Evolutionary conservation across 495 filamentous ascomycete species (phyloP).

Genomic region (Aspergillus hancockii): DNA sequence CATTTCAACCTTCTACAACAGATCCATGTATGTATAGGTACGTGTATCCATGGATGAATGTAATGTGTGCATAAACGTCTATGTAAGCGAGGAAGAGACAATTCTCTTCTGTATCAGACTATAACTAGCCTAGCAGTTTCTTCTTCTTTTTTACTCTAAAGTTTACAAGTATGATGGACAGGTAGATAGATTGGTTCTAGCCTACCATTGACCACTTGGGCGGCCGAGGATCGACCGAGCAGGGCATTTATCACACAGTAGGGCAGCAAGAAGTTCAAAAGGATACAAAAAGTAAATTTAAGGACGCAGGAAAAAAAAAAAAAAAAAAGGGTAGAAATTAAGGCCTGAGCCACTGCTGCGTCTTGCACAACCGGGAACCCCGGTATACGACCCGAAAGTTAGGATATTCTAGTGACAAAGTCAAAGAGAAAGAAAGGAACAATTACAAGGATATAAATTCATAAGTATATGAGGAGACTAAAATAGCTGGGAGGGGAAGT

Average conservation of each 20-base stretch:
- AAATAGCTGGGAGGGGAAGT: neutral
- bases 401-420: slow-evolving; percentile 3
- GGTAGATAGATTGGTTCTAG: neutral
- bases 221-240: neutral
- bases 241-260: neutral
- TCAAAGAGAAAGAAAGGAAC: slow-evolving; percentile 7
- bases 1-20: neutral
- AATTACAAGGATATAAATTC: slow-evolving; percentile 4
- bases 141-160: neutral
- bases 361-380: slow-evolving; percentile 17
- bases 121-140: too few species aligned
- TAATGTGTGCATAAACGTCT: neutral
- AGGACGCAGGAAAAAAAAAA: slow-evolving; percentile 1
- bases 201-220: neutral
- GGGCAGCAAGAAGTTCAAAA: neutral
- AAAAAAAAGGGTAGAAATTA: slow-evolving; percentile 8
- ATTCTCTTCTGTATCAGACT: too few species aligned
- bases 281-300: neutral
- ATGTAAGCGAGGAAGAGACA: too few species aligned
- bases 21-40: neutral
- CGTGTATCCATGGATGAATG: neutral
- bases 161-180: neutral
- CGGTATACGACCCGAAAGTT: slow-evolving; percentile 17
- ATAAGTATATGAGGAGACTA: neutral
- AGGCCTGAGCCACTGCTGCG: slow-evolving; percentile 12